These are phyloP conservation scores for Fusarium agapanthi DNA, from an alignment of 2,329 filamentous ascomycete species.

Conservation along the genomic window DNA sequence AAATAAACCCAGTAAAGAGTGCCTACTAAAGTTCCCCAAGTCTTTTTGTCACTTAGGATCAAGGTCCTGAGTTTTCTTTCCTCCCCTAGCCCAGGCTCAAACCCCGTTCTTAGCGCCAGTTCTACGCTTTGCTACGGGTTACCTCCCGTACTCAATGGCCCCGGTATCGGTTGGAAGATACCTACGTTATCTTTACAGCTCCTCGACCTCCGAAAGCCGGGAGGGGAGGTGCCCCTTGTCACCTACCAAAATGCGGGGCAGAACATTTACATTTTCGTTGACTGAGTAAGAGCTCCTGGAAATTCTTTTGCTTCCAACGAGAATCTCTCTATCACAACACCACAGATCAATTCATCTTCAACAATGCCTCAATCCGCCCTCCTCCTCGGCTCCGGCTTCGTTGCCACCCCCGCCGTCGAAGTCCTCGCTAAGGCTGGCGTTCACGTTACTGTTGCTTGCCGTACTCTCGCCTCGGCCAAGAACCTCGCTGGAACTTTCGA, in stretches of 20 bases:
- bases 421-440: conserved; percentile 69
- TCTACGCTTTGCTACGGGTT: conserved; percentile 18
- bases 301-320: conserved; percentile 17
- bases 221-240: conserved; percentile 11
- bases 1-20: too few species aligned
- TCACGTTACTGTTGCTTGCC: conserved; percentile 77
- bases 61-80: too few species aligned
- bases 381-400: conserved; percentile 60
- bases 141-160: background rate
- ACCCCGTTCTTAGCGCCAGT: background rate
- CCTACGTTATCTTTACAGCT: background rate
- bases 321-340: conserved; percentile 7
- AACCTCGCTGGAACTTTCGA: conserved; percentile 76
- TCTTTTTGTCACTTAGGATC: too few species aligned
- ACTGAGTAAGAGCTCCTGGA: conserved; percentile 4
- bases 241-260: conserved; percentile 11
- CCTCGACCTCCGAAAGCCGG: conserved; percentile 13
- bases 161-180: conserved; percentile 17
- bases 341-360: conserved; percentile 1
- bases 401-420: conserved; percentile 71
- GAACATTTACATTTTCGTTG: conserved; percentile 8
- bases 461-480: conserved; percentile 80
- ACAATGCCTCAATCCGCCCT: conserved; percentile 44
- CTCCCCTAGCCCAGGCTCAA: background rate
- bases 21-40: too few species aligned